Percentiles rank a stretch among this genome's conserved stretches.
These are phyloP conservation scores for Dovyalis caffra DNA, from an alignment of 345 rosid genomes.

Conservation along the genomic window DNA sequence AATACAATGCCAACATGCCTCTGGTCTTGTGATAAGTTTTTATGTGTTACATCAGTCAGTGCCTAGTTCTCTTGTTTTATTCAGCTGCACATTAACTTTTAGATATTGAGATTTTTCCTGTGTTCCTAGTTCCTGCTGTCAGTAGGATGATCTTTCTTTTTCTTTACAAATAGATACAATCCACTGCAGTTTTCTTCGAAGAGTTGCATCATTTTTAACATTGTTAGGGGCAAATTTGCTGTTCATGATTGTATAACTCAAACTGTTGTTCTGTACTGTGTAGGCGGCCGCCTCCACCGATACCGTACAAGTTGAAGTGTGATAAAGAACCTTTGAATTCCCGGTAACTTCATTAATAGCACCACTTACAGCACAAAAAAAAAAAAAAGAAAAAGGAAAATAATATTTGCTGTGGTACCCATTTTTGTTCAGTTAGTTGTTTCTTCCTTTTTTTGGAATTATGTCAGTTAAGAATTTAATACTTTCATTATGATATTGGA, in stretches of 20 bases:
- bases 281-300: conserved; percentile 70
- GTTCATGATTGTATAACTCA: not conserved
- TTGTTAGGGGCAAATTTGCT: conserved; percentile 2
- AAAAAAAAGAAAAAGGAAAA: not conserved
- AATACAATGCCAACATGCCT: not conserved
- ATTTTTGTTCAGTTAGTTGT: not conserved
- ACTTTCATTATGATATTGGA: not conserved
- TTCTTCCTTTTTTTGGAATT: not conserved
- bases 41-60: not conserved
- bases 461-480: not conserved
- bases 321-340: conserved; percentile 86
- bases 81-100: not conserved
- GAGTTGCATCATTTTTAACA: not conserved
- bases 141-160: not conserved
- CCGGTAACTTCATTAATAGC: conserved; percentile 47
- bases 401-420: not conserved
- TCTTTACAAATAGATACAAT: not conserved
- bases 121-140: not conserved
- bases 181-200: not conserved
- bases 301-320: conserved; percentile 79
- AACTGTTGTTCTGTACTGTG: conserved; percentile 17
- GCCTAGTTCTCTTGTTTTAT: not conserved
- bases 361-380: not conserved
- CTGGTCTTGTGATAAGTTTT: not conserved
- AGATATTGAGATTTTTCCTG: not conserved